A percentile compares a stretch with the other conserved stretches of the same genome.
Evolutionary conservation across 2,329 filamentous ascomycete genomes (phyloP).

Genomic region (Cordyceps sp.): DNA sequence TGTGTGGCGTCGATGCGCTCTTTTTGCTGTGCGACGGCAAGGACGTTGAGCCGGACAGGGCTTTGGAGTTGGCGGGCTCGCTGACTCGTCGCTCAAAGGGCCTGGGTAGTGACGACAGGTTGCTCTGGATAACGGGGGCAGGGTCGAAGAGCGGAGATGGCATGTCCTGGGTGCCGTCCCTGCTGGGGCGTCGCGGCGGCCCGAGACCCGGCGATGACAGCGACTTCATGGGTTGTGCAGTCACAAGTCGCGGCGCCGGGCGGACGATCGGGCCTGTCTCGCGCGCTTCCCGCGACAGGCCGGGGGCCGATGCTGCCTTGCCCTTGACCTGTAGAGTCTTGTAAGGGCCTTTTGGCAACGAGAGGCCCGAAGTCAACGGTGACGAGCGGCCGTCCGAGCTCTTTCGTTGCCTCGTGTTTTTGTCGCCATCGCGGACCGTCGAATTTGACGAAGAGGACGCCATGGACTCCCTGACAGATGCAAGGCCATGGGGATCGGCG

Average conservation of each 20-base stretch:
- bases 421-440: slow-evolving; percentile 40
- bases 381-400: slow-evolving; percentile 23
- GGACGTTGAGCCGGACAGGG: slow-evolving; percentile 17
- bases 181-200: slow-evolving; percentile 46
- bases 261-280: slow-evolving; percentile 13
- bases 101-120: slow-evolving; percentile 31
- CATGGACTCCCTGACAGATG: slow-evolving; percentile 50
- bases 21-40: slow-evolving; percentile 12
- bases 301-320: slow-evolving; percentile 21
- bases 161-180: slow-evolving; percentile 49
- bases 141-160: slow-evolving; percentile 35
- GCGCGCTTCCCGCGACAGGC: slow-evolving; percentile 15
- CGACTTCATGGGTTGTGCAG: slow-evolving; percentile 8
- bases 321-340: slow-evolving; percentile 26
- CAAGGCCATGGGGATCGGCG: slow-evolving; percentile 38
- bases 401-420: slow-evolving; percentile 22
- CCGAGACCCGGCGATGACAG: slow-evolving; percentile 15
- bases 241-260: slow-evolving; percentile 16
- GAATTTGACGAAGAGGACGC: slow-evolving; percentile 60
- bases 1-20: slow-evolving; percentile 15
- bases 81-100: slow-evolving; percentile 27
- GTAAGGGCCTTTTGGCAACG: slow-evolving; percentile 44
- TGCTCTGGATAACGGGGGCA: slow-evolving; percentile 45
- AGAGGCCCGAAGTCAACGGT: slow-evolving; percentile 40
- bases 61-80: slow-evolving; percentile 17